These are phyloP conservation scores for Quercus lobata DNA, from an alignment of 331 rosid species.

Conservation along the genomic window DNA sequence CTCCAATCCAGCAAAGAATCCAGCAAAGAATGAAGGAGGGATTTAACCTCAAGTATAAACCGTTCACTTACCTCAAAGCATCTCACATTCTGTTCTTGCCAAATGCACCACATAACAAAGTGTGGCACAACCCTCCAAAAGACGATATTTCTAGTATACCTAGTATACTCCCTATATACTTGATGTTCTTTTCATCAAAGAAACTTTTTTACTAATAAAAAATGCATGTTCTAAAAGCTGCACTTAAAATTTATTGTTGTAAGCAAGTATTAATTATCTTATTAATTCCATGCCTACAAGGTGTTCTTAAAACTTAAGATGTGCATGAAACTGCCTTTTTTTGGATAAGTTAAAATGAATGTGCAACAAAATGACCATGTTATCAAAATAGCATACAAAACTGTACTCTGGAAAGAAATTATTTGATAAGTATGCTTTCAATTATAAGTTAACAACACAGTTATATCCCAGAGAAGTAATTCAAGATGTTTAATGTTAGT, in stretches of 20 bases:
- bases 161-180: too few species aligned
- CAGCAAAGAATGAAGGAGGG: too few species aligned
- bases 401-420: background rate
- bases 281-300: background rate
- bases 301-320: background rate
- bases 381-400: background rate
- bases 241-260: background rate
- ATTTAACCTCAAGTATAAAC: too few species aligned
- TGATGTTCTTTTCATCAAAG: too few species aligned
- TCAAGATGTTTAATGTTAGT: conserved; percentile 17
- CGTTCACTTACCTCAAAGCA: too few species aligned
- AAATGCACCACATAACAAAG: too few species aligned
- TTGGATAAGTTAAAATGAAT: background rate
- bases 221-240: background rate
- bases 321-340: background rate
- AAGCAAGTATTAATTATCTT: background rate
- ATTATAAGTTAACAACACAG: background rate
- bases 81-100: too few species aligned
- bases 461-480: conserved; percentile 15
- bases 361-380: conserved; percentile 9
- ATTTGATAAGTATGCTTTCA: background rate
- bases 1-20: too few species aligned
- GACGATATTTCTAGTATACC: too few species aligned
- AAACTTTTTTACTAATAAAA: too few species aligned
- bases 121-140: too few species aligned